phyloP scores from a whole-genome alignment of 352 stramenopile species.

The Pythium chondricola region DNA sequence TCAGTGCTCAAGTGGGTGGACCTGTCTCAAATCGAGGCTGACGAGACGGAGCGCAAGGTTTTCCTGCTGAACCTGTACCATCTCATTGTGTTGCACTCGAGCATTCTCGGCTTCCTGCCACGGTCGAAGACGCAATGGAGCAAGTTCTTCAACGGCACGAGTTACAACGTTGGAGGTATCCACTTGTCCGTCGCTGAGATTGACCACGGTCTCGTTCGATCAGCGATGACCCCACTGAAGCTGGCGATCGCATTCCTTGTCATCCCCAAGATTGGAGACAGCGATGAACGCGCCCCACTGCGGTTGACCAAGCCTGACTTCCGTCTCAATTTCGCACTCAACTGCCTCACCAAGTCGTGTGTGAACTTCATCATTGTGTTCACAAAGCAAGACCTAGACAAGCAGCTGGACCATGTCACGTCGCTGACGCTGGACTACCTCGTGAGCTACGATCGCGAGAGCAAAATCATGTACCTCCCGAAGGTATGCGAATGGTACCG shows the following conservation, averaged over 20 bases:
- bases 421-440: constrained; percentile 22
- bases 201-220: constrained; percentile 44
- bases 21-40: constrained; percentile 10
- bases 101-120: constrained; percentile 34
- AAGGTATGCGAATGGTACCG: constrained; percentile 58
- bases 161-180: constrained; percentile 39
- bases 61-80: constrained; percentile 65
- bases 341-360: constrained; percentile 53
- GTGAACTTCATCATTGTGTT: constrained; percentile 40
- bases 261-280: constrained; percentile 29
- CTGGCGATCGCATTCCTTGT: constrained; percentile 37
- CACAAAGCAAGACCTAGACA: constrained; percentile 50
- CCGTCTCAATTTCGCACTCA: constrained; percentile 53
- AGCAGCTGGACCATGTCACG: constrained; percentile 32
- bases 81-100: constrained; percentile 36
- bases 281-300: constrained; percentile 21
- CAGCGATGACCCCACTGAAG: constrained; percentile 30
- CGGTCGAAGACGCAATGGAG: constrained; percentile 44
- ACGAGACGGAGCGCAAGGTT: constrained; percentile 23
- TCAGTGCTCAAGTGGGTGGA: constrained; percentile 27
- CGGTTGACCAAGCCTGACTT: constrained; percentile 31
- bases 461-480: constrained; percentile 35
- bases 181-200: constrained; percentile 49
- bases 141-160: constrained; percentile 54
- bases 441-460: constrained; percentile 42